Base-by-base conservation (phyloP, 768 basidiomycete species). In the Amanita fuliginea region DNA sequence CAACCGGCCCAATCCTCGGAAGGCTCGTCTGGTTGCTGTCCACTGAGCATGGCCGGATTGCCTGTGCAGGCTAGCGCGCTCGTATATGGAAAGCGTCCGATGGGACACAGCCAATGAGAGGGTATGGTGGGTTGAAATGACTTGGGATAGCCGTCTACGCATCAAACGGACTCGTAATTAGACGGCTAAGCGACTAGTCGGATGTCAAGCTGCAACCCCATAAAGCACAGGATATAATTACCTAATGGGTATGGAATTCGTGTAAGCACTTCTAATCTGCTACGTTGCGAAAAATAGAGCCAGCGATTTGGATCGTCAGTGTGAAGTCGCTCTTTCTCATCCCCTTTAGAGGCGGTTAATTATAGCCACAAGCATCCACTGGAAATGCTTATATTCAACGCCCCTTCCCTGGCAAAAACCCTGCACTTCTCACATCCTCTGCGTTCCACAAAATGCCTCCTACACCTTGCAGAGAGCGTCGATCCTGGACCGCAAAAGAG, bases 401-500 rank as follows among this genome's bases (percentile, higher is more conserved):
- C 22, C 21, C 24, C 43, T 50, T 42, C 22, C 33, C 42, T 33
- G 39, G 21, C 4, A 18, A 22, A 18, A 36, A 33, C 39, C 49
- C 41, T 22, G 28, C 49, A 42, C 49, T 41, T 22, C 41, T 42
- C 49, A 34, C 16, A 40, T n/a, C 49, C 3, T 16, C 42, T 43
- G 22, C 32, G n/a, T 43, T 24, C n/a, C n/a, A n/a, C 22, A 41
- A 49, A 30, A 50, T 50, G 49, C 41, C 49, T 16, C 18, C 21
- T 26, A 33, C 40, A 35, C 49, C 41, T 11, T 71, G 68, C 62
- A 62, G 73, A 64, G 74, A 75, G 63, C 67, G 74, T 53, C 63
- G 74, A 58, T 74, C 73, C 9, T 76, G 74, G 74, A 74, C 73
- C 33, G 63, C 68, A 18, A 70, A 70, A 52, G 75, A 76, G 60